Conservation (phyloP, 192 early-diverging fungal genomes). For the Linnemannia schmuckeri region DNA sequence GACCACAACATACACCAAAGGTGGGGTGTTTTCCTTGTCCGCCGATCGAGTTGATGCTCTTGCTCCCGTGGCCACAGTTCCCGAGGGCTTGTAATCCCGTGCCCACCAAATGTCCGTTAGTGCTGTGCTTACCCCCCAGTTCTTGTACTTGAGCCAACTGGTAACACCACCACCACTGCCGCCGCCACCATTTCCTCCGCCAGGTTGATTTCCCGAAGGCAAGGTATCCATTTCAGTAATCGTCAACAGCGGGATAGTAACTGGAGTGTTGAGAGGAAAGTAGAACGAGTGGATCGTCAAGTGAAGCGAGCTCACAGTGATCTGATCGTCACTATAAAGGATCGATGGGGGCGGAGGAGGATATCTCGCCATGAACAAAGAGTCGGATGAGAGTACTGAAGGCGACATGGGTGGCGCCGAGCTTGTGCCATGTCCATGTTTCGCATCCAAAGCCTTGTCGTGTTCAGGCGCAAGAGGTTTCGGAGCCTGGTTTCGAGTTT, state of each 20-base stretch:
- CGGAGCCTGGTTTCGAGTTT: conserved; percentile 3
- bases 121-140: conserved; percentile 27
- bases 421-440: not conserved
- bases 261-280: conserved; percentile 48
- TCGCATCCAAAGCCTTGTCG: not conserved
- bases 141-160: conserved; percentile 54
- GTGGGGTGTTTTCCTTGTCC: conserved; percentile 15
- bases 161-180: conserved; percentile 11
- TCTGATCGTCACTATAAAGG: conserved; percentile 48
- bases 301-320: conserved; percentile 51
- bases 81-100: conserved; percentile 18
- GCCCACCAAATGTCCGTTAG: conserved; percentile 55
- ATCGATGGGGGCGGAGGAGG: conserved; percentile 49
- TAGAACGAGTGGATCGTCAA: conserved; percentile 54
- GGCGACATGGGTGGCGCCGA: not conserved
- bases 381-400: not conserved
- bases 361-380: conserved; percentile 18
- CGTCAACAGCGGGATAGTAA: conserved; percentile 44
- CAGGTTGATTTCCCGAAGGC: not conserved
- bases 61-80: not conserved
- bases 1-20: conserved; percentile 46
- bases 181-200: not conserved
- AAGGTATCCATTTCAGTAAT: conserved; percentile 42
- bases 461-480: not conserved
- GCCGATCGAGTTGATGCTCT: conserved; percentile 2